Percentiles rank a stretch among this genome's conserved stretches.
phyloP scores from a whole-genome alignment of 2,329 filamentous ascomycete genomes.

The Fusarium neocosmosporiellum region DNA sequence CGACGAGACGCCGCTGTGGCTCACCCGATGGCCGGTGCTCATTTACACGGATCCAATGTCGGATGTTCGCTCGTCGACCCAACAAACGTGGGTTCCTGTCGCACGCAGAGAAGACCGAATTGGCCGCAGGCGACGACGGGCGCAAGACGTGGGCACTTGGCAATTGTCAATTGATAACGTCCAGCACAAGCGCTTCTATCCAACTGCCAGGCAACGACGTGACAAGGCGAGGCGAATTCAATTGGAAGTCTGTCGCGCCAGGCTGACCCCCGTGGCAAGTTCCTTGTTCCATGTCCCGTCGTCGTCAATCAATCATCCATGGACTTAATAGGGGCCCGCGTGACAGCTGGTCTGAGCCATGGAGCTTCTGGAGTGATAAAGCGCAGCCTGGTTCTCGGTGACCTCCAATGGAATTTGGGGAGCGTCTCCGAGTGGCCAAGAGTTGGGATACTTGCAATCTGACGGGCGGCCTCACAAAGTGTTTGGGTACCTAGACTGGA shows the following conservation, averaged over 20 bases:
- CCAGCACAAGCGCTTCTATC: neutral
- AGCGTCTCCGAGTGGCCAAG: slow-evolving; percentile 3
- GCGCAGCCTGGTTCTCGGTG: slow-evolving; percentile 1
- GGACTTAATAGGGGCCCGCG: neutral
- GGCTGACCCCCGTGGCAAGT: slow-evolving; percentile 1
- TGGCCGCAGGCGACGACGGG: neutral
- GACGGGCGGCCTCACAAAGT: slow-evolving; percentile 22
- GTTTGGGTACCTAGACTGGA: neutral
- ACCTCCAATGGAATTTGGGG: slow-evolving; percentile 2
- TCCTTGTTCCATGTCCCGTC: slow-evolving; percentile 2
- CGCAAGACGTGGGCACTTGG: neutral
- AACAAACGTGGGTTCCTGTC: neutral
- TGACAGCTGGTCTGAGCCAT: slow-evolving; percentile 4
- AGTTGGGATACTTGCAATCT: neutral
- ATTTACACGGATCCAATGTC: neutral
- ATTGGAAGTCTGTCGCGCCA: neutral
- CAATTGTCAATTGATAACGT: neutral
- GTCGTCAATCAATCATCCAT: neutral
- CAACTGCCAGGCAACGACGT: neutral
- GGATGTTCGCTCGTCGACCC: slow-evolving; percentile 2
- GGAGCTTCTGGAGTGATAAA: slow-evolving; percentile 2
- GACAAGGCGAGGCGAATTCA: neutral
- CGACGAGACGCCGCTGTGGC: slow-evolving; percentile 1
- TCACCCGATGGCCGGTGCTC: slow-evolving; percentile 3
- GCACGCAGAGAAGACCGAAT: neutral